Evolutionary conservation across 257 asterid species (phyloP).

Genomic region (Handroanthus guayacan): DNA sequence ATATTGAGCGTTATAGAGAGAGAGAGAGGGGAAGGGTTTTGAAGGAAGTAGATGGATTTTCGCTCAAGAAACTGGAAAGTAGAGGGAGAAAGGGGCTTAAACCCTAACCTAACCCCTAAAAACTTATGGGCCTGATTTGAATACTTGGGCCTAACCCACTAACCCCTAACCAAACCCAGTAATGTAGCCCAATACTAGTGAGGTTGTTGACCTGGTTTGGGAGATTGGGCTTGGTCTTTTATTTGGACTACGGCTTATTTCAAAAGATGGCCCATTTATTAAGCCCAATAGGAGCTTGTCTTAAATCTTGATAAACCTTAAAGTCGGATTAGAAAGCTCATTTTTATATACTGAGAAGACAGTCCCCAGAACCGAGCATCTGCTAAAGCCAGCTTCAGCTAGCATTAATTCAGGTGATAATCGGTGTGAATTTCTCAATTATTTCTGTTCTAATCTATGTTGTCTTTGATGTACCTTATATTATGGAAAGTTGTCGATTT

Average conservation of each 20-base stretch:
- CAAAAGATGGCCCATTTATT: too few species aligned
- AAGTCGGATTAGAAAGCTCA: neutral
- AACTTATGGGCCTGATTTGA: slow-evolving; percentile 22
- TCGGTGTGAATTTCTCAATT: neutral
- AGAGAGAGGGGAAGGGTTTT: slow-evolving; percentile 34
- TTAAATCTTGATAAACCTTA: neutral
- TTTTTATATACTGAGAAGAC: neutral
- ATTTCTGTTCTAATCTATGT: neutral
- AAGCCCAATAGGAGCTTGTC: neutral
- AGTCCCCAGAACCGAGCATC: neutral
- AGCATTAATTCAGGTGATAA: neutral
- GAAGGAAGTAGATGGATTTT: slow-evolving; percentile 36
- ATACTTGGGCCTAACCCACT: neutral
- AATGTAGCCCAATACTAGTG: too few species aligned
- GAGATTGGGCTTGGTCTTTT: neutral
- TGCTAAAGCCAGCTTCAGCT: slow-evolving; percentile 8
- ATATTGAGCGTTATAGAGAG: slow-evolving; percentile 27
- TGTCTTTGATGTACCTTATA: neutral
- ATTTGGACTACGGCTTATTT: too few species aligned
- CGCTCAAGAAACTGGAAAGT: slow-evolving; percentile 45
- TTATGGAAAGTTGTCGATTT: neutral
- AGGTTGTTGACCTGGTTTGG: too few species aligned
- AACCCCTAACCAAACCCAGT: too few species aligned
- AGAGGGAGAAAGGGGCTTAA: slow-evolving; percentile 21
- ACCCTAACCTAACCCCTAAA: slow-evolving; percentile 50